phyloP scores from a whole-genome alignment of 352 stramenopile species.

The Phytophthora cryptogea region DNA sequence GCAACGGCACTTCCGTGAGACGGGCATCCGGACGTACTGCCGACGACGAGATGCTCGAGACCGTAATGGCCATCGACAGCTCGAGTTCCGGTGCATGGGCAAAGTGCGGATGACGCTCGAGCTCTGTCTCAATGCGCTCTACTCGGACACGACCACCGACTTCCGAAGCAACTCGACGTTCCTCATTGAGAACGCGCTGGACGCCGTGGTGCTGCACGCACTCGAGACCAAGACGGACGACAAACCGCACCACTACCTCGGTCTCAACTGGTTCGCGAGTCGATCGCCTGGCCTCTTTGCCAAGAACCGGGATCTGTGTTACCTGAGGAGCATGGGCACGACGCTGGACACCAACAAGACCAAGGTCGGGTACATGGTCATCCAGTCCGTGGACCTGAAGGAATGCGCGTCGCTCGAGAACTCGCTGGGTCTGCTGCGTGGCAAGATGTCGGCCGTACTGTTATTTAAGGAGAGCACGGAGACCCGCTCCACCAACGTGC shows the following conservation, averaged over 20 bases:
- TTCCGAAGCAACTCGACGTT: constrained; percentile 62
- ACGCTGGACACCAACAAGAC: constrained; percentile 46
- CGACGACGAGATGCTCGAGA: constrained; percentile 44
- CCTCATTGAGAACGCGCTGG: constrained; percentile 60
- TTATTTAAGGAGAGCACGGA: constrained; percentile 61
- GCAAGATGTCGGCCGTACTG: constrained; percentile 58
- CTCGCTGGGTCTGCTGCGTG: constrained; percentile 53
- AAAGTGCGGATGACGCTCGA: constrained; percentile 54
- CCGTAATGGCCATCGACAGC: constrained; percentile 33
- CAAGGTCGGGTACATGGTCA: constrained; percentile 60
- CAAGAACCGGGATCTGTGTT: constrained; percentile 69
- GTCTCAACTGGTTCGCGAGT: constrained; percentile 68
- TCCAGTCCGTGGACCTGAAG: constrained; percentile 59
- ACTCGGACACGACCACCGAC: constrained; percentile 64
- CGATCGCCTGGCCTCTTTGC: constrained; percentile 51
- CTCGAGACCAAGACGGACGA: constrained; percentile 41
- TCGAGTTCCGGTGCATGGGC: constrained; percentile 75
- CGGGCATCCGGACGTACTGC: constrained; percentile 65
- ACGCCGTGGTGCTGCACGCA: constrained; percentile 63
- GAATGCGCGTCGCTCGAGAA: constrained; percentile 60
- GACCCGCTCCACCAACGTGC: constrained; percentile 43
- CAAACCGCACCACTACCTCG: constrained; percentile 60
- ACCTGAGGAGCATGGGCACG: constrained; percentile 55
- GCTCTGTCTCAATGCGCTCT: constrained; percentile 53
- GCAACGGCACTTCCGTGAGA: constrained; percentile 68